Conservation (phyloP, 495 filamentous ascomycete species). For the Daldinia decipiens region DNA sequence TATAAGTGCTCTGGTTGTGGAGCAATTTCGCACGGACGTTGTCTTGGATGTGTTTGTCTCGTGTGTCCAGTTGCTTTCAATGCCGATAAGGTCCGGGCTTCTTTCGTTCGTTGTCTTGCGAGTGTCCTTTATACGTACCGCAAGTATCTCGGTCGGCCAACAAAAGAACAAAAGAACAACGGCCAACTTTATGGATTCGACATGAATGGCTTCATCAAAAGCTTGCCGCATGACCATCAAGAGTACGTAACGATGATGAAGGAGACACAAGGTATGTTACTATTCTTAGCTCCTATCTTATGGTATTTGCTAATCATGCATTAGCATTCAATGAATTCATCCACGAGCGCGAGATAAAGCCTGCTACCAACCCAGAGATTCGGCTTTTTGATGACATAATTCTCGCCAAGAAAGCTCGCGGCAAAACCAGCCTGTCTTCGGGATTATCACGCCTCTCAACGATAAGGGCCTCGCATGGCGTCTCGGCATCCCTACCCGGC, state of each 20-base stretch:
- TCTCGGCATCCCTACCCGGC: constrained; percentile 48
- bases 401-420: constrained; percentile 90
- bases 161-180: constrained; percentile 82
- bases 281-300: neutral
- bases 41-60: constrained; percentile 80
- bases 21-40: constrained; percentile 80
- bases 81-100: constrained; percentile 87
- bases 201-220: constrained; percentile 91
- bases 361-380: constrained; percentile 69
- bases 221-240: constrained; percentile 88
- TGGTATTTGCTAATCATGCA: constrained; percentile 27
- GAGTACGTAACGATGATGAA: constrained; percentile 88
- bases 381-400: constrained; percentile 96
- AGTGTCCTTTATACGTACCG: constrained; percentile 97
- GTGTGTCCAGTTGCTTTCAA: constrained; percentile 93
- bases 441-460: constrained; percentile 65
- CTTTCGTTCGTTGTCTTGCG: constrained; percentile 93
- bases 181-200: constrained; percentile 93
- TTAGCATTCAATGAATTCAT: constrained; percentile 96
- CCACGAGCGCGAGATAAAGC: constrained; percentile 81
- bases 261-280: constrained; percentile 84
- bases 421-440: constrained; percentile 63
- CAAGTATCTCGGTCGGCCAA: constrained; percentile 79
- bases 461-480: constrained; percentile 56
- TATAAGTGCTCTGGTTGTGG: constrained; percentile 86